Base-by-base conservation (phyloP, 495 filamentous ascomycete genomes). In the Cladorrhinum samala region DNA sequence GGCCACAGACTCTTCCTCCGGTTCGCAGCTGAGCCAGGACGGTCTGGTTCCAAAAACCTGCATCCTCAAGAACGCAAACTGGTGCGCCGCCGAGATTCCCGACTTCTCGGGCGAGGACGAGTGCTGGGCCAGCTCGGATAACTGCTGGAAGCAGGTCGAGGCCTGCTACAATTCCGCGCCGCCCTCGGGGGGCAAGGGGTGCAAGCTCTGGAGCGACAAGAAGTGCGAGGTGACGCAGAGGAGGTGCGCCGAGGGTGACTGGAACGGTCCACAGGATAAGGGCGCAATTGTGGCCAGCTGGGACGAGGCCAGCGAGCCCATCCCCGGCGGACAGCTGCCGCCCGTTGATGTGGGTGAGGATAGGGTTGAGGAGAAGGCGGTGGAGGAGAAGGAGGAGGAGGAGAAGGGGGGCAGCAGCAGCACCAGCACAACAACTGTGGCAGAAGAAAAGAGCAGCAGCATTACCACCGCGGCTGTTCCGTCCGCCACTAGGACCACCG, bases 1-100 rank as follows among this genome's bases (percentile, higher is more conserved):
- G 30, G 71, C 76, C 46, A 62, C 56, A n/a, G 49, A 71, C 9
- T n/a, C n/a, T n/a, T n/a, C n/a, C n/a, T n/a, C n/a, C n/a, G n/a
- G n/a, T n/a, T n/a, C n/a, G n/a, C n/a, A n/a, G n/a, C n/a, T n/a
- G n/a, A n/a, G n/a, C n/a, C n/a, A n/a, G n/a, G n/a, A n/a, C n/a
- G 77, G 76, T 33, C 60, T 67, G 11, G 70, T 80, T 39, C 83
- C 82, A 0, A 44, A 59, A 0, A 62, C 67, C 42, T 87, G 80
- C 63, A 69, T 86, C 25, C 63, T 85, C 46, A 76, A 78, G 53
- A 87, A 86, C 59, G 84, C 71, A 36, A 87, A 89, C 67, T 90
- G 86, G 86, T 87, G 83, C 63, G 83, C 76, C 27, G 58, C 74
- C 18, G 77, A 86, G 56, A 68, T 87, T 0, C 65, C 78, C 0